Base-by-base conservation (phyloP, 2,329 filamentous ascomycete species). In the Eutypella sp. region DNA sequence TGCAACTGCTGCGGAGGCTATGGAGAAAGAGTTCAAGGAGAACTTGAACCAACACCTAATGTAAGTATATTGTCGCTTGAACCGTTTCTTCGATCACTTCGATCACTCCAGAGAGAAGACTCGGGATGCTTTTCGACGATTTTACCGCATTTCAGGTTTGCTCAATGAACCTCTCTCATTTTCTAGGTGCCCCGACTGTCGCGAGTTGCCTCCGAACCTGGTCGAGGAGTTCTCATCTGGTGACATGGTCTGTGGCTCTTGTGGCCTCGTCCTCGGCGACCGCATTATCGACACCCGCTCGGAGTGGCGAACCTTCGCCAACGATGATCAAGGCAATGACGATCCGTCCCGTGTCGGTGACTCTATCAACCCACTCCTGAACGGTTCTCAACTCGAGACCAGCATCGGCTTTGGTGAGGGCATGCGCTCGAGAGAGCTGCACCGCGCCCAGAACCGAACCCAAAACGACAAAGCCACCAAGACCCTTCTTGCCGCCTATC, bases 341-440 rank as follows among this genome's bases (percentile, higher is more conserved):
- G 93, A 99, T 57, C 93, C 95, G 4, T 96, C 90, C 48, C 93
- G 93, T 89, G 92, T 99, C 54, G 93, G 93, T 73, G 93, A 97
- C 58, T 88, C 87, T 5, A 85, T 86, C 49, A 96, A 97, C 62
- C 85, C 89, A 44, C 82, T 99, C 37, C 78, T 96, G 47, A 90
- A 95, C 60, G 91, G 90, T 46, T 86, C 89, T 53, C 90, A 96
- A 69, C 82, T 96, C 39, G 83, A 91, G 62, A 96, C 91, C 5
- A 84, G 79, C 53, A 95, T 97, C 55, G 88, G 88, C 41, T 95
- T 88, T 62, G 86, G 85, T 47, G 89, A 92, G 44, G 82, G 81
- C 52, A 81, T 84, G 81, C 65, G 61, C 36, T 57, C 61, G 13
- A 78, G 85, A 46, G 86, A 89, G 58, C 71, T 89, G 40, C 80